These are phyloP conservation scores for Avena insularis DNA, from an alignment of 176 grass and related monocot genomes.

Conservation along the genomic window DNA sequence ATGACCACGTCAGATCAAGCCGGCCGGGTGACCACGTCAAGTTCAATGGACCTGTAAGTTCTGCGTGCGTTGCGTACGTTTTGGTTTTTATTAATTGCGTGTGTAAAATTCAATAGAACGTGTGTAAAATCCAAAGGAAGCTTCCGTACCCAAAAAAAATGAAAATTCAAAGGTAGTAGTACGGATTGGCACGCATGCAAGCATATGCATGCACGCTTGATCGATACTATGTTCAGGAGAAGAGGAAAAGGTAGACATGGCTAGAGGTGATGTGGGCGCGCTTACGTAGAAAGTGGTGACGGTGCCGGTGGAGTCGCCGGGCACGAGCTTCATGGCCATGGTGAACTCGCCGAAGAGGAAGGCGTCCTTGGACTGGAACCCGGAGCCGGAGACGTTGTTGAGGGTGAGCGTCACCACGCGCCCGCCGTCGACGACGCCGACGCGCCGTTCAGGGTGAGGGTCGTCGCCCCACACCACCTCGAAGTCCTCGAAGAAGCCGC, in stretches of 20 bases:
- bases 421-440: constrained; percentile 31
- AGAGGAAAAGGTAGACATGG: not conserved
- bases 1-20: not conserved
- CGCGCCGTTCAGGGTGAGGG: not conserved
- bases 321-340: constrained; percentile 63
- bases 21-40: not conserved
- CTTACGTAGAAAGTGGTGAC: constrained; percentile 59
- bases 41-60: not conserved
- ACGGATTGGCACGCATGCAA: too few relatives aligned
- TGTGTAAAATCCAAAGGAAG: not conserved
- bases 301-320: constrained; percentile 58
- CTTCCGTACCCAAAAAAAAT: not conserved
- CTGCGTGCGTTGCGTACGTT: not conserved
- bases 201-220: too few relatives aligned
- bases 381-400: constrained; percentile 48
- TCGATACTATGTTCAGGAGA: not conserved
- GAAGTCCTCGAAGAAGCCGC: constrained; percentile 16
- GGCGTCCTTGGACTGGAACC: constrained; percentile 51
- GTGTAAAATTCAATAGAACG: not conserved
- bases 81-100: too few relatives aligned
- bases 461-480: constrained; percentile 43
- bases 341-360: constrained; percentile 59
- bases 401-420: constrained; percentile 39
- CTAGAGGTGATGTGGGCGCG: too few relatives aligned
- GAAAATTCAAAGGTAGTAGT: too few relatives aligned